Base-by-base conservation (phyloP, 768 basidiomycete species). In the Lactarius indigo region DNA sequence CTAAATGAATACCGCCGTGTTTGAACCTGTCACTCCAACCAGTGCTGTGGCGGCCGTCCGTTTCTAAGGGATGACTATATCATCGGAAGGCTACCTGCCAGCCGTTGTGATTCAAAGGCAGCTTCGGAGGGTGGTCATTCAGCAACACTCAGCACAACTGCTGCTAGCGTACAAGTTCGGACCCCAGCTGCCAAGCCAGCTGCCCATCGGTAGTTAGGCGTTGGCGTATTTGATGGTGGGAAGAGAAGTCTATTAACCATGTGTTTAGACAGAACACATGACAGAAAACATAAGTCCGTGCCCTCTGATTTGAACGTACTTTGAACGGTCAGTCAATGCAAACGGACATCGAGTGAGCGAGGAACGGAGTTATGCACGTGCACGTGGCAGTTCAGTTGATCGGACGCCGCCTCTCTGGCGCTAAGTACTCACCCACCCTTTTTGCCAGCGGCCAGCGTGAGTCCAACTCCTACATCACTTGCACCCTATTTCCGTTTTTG, bases 161-260 rank as follows among this genome's bases (percentile, higher is more conserved):
- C 39, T 59, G 37, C 39, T 55, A 59, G 58, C 64, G 37, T 59
- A 64, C 58, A 31, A 8, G 13, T 9, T 55, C 58, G 58, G 58
- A 31, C 2, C 15, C 20, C 23, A n/a, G n/a, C n/a, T n/a, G n/a
- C n/a, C n/a, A n/a, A n/a, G n/a, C n/a, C 13, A 39, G 5, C 13
- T 31, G 17, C 20, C 57, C 12, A 13, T 37, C 23, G 13, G 33
- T 35, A 50, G 39, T 35, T 47, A 26, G 63, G 18, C 31, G 37
- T 62, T 54, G 37, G 5, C 15, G 37, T 6, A 15, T 39, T 39
- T 39, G 33, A 33, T 41, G 52, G 4, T 18, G 37, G 26, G 52
- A 47, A 54, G 35, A 52, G 39, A 47, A 47, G 17, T 28, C 1
- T 18, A 59, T 59, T 31, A 17, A 31, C 10, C 18, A 47, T n/a